Percentiles rank a stretch among this genome's conserved stretches.
Evolutionary conservation across 306 rosid genomes (phyloP).

Genomic region (Vachellia pachyceras): DNA sequence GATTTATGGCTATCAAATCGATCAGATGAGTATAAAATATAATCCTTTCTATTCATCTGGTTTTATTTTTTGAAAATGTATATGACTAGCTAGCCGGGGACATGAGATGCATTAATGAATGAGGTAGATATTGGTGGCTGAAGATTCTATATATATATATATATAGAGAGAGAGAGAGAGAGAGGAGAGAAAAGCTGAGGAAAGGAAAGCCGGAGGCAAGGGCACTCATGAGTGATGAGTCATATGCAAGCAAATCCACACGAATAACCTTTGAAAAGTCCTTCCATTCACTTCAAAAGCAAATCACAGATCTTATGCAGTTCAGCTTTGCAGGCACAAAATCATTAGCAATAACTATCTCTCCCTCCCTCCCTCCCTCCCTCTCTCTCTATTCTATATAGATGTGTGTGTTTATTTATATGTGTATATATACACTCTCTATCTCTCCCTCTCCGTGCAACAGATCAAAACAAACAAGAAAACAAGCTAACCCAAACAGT

Average conservation of each 20-base stretch:
- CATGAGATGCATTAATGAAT: constrained; percentile 45
- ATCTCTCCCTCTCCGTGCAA: not conserved
- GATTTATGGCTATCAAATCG: constrained; percentile 48
- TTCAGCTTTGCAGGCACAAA: constrained; percentile 34
- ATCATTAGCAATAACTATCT: constrained; percentile 33
- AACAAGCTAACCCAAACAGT: constrained; percentile 22
- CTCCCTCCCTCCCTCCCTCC: not conserved
- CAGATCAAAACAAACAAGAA: constrained; percentile 1
- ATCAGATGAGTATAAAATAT: constrained; percentile 28
- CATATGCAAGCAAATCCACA: constrained; percentile 49
- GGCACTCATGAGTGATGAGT: constrained; percentile 50
- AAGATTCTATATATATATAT: constrained; percentile 41
- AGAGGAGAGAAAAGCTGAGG: constrained; percentile 48
- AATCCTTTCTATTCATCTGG: not conserved
- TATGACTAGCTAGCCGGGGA: not conserved
- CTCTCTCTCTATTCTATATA: not conserved
- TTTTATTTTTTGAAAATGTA: not conserved
- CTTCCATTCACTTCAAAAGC: constrained; percentile 47
- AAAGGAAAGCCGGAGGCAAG: constrained; percentile 60
- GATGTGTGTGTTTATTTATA: not conserved
- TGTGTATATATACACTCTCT: not conserved
- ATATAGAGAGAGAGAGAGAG: constrained; percentile 15
- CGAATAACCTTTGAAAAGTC: constrained; percentile 55
- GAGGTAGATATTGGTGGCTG: constrained; percentile 41
- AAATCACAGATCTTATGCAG: constrained; percentile 33